Conservation (phyloP, 371 early-diverging fungal species). For the Rhizomucor miehei region DNA sequence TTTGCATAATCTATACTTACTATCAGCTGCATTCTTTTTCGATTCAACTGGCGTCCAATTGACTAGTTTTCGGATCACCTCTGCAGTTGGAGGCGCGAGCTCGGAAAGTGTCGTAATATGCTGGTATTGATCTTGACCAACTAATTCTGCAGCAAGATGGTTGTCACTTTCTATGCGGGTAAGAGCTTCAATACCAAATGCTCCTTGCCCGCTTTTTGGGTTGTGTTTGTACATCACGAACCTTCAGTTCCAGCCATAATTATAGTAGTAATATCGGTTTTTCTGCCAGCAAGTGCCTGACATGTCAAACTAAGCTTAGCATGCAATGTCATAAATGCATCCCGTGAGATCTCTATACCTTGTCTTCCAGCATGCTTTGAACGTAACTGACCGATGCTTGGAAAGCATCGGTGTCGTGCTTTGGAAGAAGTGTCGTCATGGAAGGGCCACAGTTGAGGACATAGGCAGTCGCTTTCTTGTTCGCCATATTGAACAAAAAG, state of each 20-base stretch:
- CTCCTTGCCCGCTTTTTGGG: not conserved
- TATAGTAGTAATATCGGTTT: slow-evolving; percentile 38
- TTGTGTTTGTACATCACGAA: slow-evolving; percentile 5
- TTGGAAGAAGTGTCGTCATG: slow-evolving; percentile 39
- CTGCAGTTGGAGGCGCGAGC: slow-evolving; percentile 19
- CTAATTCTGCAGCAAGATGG: slow-evolving; percentile 13
- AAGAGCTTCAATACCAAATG: not conserved
- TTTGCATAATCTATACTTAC: slow-evolving; percentile 20
- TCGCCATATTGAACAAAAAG: too few relatives aligned
- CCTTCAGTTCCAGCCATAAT: slow-evolving; percentile 38
- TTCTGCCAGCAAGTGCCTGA: slow-evolving; percentile 30
- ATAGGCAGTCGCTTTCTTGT: slow-evolving; percentile 60
- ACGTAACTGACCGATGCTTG: slow-evolving; percentile 47
- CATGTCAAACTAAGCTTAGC: slow-evolving; percentile 24
- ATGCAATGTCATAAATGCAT: slow-evolving; percentile 26
- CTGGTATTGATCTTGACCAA: slow-evolving; percentile 28
- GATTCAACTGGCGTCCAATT: slow-evolving; percentile 31
- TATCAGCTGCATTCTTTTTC: slow-evolving; percentile 26
- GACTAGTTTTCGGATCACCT: slow-evolving; percentile 16
- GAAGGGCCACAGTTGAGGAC: slow-evolving; percentile 57
- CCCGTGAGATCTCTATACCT: slow-evolving; percentile 19
- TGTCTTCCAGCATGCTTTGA: slow-evolving; percentile 26
- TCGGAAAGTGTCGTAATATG: slow-evolving; percentile 17
- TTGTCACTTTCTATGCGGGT: slow-evolving; percentile 37
- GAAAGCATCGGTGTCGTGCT: slow-evolving; percentile 29